Evolutionary conservation across 2,329 filamentous ascomycete species (phyloP).

Genomic region (Ambrosiella beaveri): DNA sequence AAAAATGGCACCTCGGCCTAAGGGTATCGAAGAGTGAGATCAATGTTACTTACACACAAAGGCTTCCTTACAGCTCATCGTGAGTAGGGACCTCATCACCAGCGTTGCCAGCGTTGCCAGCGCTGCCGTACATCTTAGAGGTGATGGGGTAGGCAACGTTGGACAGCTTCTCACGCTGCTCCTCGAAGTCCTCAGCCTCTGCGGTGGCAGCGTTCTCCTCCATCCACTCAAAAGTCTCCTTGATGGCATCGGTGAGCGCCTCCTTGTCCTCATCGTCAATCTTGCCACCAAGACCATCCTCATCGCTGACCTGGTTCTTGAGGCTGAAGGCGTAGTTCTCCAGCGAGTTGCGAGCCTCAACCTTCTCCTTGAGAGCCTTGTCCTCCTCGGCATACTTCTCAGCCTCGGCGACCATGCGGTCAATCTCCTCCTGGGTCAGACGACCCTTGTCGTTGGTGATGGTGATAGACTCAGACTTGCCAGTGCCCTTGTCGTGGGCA

Average conservation of each 20-base stretch:
- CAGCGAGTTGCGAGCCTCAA: conserved; percentile 86
- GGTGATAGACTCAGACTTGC: conserved; percentile 92
- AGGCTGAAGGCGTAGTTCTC: conserved; percentile 99
- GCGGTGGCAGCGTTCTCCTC: conserved; percentile 84
- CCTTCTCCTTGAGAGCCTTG: conserved; percentile 93
- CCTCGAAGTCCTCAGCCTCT: conserved; percentile 85
- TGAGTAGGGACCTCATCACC: conserved; percentile 59
- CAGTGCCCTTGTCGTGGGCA: conserved; percentile 93
- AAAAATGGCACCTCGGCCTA: background rate
- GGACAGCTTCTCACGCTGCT: conserved; percentile 98
- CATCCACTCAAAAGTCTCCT: conserved; percentile 93
- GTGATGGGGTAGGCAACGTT: conserved; percentile 97
- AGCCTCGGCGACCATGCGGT: conserved; percentile 96
- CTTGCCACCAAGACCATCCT: conserved; percentile 94
- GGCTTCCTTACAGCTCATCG: conserved; percentile 58
- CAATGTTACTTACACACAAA: background rate
- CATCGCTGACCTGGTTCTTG: conserved; percentile 98
- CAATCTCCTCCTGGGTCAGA: conserved; percentile 89
- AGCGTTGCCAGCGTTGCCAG: conserved; percentile 41
- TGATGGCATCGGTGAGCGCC: conserved; percentile 82
- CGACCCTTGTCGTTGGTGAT: conserved; percentile 99
- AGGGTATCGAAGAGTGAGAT: background rate
- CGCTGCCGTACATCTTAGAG: conserved; percentile 77
- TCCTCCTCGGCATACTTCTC: conserved; percentile 99
- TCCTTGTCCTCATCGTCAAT: conserved; percentile 98